phyloP scores from a whole-genome alignment of 2,329 filamentous ascomycete species.

The Colletotrichum tanaceti region DNA sequence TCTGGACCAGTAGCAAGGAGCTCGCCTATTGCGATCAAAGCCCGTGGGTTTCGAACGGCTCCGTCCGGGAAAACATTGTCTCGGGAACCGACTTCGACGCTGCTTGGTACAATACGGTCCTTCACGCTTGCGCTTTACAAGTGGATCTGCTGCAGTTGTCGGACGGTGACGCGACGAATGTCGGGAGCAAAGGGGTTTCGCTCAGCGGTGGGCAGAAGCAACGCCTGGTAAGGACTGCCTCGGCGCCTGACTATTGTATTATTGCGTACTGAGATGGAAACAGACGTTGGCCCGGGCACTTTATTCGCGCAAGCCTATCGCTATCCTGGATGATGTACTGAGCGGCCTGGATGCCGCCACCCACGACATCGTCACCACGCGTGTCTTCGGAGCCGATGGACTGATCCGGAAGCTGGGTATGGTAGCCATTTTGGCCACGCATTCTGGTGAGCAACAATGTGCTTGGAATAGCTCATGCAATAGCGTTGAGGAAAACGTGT shows the following conservation, averaged over 20 bases:
- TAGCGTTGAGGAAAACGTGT: conserved; percentile 22
- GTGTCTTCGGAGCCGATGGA: conserved; percentile 55
- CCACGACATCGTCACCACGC: conserved; percentile 54
- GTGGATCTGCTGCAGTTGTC: conserved; percentile 49
- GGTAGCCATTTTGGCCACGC: conserved; percentile 13
- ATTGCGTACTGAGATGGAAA: conserved; percentile 38
- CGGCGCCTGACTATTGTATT: background rate
- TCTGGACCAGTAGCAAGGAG: conserved; percentile 38
- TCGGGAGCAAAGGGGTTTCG: conserved; percentile 55
- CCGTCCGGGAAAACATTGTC: conserved; percentile 54
- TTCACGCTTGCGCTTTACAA: conserved; percentile 50
- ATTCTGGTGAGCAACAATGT: conserved; percentile 19
- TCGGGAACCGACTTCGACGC: conserved; percentile 46
- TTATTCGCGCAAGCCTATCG: conserved; percentile 52
- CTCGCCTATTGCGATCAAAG: conserved; percentile 57
- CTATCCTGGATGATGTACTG: conserved; percentile 60
- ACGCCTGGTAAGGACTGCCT: conserved; percentile 49
- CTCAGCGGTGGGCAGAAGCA: conserved; percentile 59
- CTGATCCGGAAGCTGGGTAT: conserved; percentile 43
- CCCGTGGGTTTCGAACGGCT: conserved; percentile 57
- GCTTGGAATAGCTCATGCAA: conserved; percentile 11
- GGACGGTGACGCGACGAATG: conserved; percentile 49
- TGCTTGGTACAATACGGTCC: conserved; percentile 46
- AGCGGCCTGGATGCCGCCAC: conserved; percentile 59
- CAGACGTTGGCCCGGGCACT: conserved; percentile 60